Evolutionary conservation across 139 green algal genomes (phyloP), one percentile per base, ranked within the genome.

Genomic region (Chlorella sp.): DNA sequence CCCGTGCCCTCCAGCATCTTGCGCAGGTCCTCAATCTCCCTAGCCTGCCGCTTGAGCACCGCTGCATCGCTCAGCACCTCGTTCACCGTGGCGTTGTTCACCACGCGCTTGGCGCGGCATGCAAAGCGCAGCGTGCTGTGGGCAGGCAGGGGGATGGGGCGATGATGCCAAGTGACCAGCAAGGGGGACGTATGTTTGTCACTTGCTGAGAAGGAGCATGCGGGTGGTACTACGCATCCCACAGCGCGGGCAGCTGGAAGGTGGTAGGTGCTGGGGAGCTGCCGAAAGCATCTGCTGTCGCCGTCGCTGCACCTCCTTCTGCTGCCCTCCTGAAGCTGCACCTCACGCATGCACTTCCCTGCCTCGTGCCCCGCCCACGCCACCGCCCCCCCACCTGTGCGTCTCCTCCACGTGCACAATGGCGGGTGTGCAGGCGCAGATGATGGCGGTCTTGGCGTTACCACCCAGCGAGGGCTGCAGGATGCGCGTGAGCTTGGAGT

Each of bases 371-470:
- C 36, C 26, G n/a, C 75, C 75, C 64, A 9, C 11, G 22, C 64
- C 21, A 26, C 64, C 21, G 64, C 64, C 75, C 75, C 53, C 39
- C 80, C 48, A 86, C 84, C 84, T 88, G 92, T 97, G 95, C 60
- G 94, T 98, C 92, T 99, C 97, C 81, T 99, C 97, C 37, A 94
- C 77, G 39, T 95, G 91, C 53, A 97, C 77, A 1, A 82, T 34
- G 0, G 97, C 96, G 4, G 97, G 97, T 12, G 97, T 99, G 89
- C 99, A 95, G 89, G 96, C 96, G 90, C 95, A 98, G 86, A 99
- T 98, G 93, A 99, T 98, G 81, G 96, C 96, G 0, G 97, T 99
- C 91, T 98, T 98, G 48, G 97, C 95, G 89, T 99, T 99, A 78
- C 97, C 97, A 61, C 97, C 97, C 86, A 99, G 95, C 0, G 96